phyloP scores from a whole-genome alignment of 805 yeast genomes.

The Suhomyces pyralidae region DNA sequence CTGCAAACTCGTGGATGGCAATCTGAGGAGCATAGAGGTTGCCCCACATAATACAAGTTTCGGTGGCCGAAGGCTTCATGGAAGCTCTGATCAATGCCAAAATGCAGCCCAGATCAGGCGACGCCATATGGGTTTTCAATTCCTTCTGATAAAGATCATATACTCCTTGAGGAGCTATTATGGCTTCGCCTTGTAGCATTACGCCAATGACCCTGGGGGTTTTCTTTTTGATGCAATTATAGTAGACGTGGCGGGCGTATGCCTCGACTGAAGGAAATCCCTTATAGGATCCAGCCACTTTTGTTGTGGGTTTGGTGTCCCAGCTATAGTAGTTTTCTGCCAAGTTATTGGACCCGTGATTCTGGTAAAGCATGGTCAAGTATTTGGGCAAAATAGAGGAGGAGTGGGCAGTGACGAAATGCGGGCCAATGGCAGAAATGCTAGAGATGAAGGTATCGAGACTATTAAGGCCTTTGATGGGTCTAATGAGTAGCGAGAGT shows the following conservation, averaged over 20 bases:
- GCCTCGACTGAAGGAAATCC: constrained; percentile 11
- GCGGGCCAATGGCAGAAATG: constrained; percentile 8
- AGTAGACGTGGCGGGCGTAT: constrained; percentile 30
- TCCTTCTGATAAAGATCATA: constrained; percentile 29
- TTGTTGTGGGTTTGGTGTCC: constrained; percentile 9
- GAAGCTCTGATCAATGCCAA: constrained; percentile 51
- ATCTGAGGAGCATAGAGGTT: constrained; percentile 54
- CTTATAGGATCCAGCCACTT: constrained; percentile 1
- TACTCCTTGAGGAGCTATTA: constrained; percentile 24
- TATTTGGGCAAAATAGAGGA: constrained; percentile 27
- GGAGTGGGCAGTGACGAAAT: constrained; percentile 13
- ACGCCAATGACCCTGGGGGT: constrained; percentile 28
- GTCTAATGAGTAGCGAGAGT: constrained; percentile 27
- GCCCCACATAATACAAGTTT: constrained; percentile 44
- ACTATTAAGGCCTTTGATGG: constrained; percentile 21
- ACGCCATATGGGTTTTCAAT: constrained; percentile 11
- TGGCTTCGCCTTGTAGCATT: constrained; percentile 37
- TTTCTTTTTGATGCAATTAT: constrained; percentile 17
- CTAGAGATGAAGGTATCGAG: constrained; percentile 19
- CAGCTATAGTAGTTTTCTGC: constrained; percentile 11
- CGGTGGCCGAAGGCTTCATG: constrained; percentile 16
- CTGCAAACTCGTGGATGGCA: constrained; percentile 56
- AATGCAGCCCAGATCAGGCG: constrained; percentile 31
- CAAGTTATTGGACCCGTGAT: constrained; percentile 6
- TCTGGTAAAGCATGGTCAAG: constrained; percentile 22